Conservation (phyloP, 371 early-diverging fungal genomes). For the Mortierella sp. region DNA sequence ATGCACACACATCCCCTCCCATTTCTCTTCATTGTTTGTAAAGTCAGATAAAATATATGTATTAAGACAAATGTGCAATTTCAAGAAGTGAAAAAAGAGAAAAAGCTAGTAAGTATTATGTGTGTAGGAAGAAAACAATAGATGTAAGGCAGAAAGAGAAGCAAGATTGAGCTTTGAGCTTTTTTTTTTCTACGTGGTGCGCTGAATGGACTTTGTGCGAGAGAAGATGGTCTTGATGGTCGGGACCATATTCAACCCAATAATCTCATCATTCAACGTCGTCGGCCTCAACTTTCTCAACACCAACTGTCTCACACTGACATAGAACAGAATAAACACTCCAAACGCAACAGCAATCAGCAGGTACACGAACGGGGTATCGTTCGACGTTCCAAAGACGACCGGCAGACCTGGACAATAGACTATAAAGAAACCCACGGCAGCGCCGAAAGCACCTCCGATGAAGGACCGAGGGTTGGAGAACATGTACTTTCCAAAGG, state of each 20-base stretch:
- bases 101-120: too few relatives aligned
- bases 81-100: too few relatives aligned
- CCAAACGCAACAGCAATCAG: slow-evolving; percentile 87
- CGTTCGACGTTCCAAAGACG: slow-evolving; percentile 77
- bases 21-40: too few relatives aligned
- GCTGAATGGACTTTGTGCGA: slow-evolving; percentile 41
- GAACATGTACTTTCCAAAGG: slow-evolving; percentile 88
- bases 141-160: background rate
- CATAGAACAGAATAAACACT: slow-evolving; percentile 78
- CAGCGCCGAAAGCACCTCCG: slow-evolving; percentile 72
- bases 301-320: slow-evolving; percentile 73
- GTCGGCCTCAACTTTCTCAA: slow-evolving; percentile 71
- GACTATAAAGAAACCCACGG: slow-evolving; percentile 77
- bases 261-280: slow-evolving; percentile 79
- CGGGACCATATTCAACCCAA: slow-evolving; percentile 81
- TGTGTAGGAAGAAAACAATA: too few relatives aligned
- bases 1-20: background rate
- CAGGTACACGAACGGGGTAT: slow-evolving; percentile 78
- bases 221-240: slow-evolving; percentile 61
- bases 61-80: too few relatives aligned
- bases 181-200: slow-evolving; percentile 2
- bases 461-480: slow-evolving; percentile 79
- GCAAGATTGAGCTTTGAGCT: too few relatives aligned
- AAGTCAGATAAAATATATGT: too few relatives aligned
- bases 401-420: slow-evolving; percentile 86